Evolutionary conservation across 2,329 filamentous ascomycete species (phyloP).

Genomic region (Cyphellophora europaea): DNA sequence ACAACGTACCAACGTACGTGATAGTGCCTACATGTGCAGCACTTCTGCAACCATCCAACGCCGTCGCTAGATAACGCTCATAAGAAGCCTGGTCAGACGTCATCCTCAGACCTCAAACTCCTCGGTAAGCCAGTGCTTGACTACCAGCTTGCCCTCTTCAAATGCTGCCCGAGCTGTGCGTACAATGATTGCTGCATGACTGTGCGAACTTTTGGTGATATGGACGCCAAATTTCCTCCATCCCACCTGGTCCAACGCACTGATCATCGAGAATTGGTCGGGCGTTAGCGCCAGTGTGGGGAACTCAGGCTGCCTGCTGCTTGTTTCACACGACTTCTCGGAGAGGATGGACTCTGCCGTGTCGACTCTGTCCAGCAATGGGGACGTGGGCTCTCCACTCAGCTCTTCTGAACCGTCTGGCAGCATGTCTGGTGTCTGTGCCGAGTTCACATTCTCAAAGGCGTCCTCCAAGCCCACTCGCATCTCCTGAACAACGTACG

Average conservation of each 20-base stretch:
- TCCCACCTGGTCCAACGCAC: conserved; percentile 57
- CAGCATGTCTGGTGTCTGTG: conserved; percentile 64
- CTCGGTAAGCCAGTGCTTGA: conserved; percentile 70
- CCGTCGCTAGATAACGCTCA: conserved; percentile 1
- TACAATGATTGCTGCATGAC: conserved; percentile 84
- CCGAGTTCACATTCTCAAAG: conserved; percentile 62
- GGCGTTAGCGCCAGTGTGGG: conserved; percentile 70
- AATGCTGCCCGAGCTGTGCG: conserved; percentile 59
- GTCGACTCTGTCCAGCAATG: neutral
- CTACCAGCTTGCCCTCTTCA: conserved; percentile 66
- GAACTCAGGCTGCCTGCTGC: conserved; percentile 34
- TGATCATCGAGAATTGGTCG: conserved; percentile 78
- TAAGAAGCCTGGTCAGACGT: neutral
- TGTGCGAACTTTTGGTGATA: conserved; percentile 59
- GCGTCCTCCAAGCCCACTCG: conserved; percentile 67
- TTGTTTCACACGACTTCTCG: conserved; percentile 23
- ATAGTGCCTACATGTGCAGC: neutral
- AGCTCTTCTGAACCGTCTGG: conserved; percentile 45
- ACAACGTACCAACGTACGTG: neutral
- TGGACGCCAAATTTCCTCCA: conserved; percentile 49
- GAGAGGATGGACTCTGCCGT: conserved; percentile 8
- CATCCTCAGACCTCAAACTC: conserved; percentile 60
- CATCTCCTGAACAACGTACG: conserved; percentile 65
- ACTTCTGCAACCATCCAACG: conserved; percentile 1
- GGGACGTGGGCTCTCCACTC: conserved; percentile 3